A percentile compares a stretch with the other conserved stretches of the same genome.
These are phyloP conservation scores for Azolla pinnata DNA, from an alignment of 75 land plant species.

Conservation along the genomic window DNA sequence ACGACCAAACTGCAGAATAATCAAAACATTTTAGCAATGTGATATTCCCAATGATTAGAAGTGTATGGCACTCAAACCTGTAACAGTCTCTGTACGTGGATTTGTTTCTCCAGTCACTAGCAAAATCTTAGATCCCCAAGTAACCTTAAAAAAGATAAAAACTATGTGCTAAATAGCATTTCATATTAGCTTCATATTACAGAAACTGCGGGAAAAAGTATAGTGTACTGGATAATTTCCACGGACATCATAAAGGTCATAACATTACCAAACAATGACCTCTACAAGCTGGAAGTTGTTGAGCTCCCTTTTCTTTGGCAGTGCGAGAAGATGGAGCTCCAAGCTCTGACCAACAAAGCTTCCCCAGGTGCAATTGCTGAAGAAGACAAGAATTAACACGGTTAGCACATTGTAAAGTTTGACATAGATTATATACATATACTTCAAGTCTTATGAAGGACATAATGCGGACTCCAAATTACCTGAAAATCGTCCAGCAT, in stretches of 20 bases:
- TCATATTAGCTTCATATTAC: too few relatives aligned
- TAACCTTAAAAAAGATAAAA: too few relatives aligned
- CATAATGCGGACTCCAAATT: too few relatives aligned
- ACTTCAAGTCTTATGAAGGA: too few relatives aligned
- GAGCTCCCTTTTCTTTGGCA: conserved; percentile 34
- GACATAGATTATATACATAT: too few relatives aligned
- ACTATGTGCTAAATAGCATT: too few relatives aligned
- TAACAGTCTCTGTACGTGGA: conserved; percentile 49
- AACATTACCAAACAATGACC: conserved; percentile 81
- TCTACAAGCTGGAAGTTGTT: conserved; percentile 74
- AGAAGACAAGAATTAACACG: background rate
- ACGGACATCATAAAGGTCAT: background rate
- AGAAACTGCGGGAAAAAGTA: too few relatives aligned
- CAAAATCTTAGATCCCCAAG: conserved; percentile 76
- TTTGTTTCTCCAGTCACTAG: conserved; percentile 79
- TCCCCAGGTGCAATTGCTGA: conserved; percentile 76
- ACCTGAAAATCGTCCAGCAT: conserved; percentile 82
- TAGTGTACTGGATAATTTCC: too few relatives aligned
- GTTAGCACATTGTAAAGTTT: too few relatives aligned
- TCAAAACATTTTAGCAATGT: background rate
- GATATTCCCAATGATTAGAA: background rate
- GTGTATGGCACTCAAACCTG: conserved; percentile 35
- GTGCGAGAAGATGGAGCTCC: conserved; percentile 31
- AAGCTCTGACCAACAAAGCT: conserved; percentile 48
- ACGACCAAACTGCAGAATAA: conserved; percentile 66